Conservation (phyloP, 2,329 filamentous ascomycete species). For the Venturia nashicola region DNA sequence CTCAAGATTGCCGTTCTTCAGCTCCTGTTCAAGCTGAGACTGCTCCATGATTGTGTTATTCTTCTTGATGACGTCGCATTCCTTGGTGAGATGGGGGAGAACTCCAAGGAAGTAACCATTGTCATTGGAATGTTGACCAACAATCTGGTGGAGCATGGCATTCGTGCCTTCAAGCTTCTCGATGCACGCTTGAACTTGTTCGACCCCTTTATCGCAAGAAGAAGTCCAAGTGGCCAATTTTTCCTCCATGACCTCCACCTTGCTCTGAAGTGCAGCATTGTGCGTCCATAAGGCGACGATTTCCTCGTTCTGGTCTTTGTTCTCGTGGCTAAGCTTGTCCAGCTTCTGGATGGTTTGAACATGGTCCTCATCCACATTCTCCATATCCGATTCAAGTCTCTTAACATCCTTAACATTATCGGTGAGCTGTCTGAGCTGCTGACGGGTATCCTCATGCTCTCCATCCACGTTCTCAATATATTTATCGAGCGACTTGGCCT, state of each 20-base stretch:
- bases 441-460: neutral
- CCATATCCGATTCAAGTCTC: neutral
- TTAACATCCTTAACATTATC: neutral
- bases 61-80: neutral
- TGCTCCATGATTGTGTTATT: neutral
- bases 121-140: no score
- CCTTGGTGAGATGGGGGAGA: neutral
- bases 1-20: neutral
- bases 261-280: neutral
- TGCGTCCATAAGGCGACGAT: neutral
- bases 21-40: neutral
- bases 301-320: neutral
- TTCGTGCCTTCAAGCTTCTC: neutral
- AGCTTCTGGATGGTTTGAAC: neutral
- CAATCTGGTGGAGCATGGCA: no score
- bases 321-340: neutral
- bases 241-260: neutral
- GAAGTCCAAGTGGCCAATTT: neutral
- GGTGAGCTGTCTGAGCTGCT: neutral
- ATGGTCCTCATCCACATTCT: neutral
- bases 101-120: no score
- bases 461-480: neutral
- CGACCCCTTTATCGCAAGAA: neutral
- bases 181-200: neutral
- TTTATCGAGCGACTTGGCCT: neutral